Percentiles rank a stretch among this genome's conserved stretches.
Conservation (phyloP, 2,329 filamentous ascomycete species). For the Hypoxylon rubiginosum region DNA sequence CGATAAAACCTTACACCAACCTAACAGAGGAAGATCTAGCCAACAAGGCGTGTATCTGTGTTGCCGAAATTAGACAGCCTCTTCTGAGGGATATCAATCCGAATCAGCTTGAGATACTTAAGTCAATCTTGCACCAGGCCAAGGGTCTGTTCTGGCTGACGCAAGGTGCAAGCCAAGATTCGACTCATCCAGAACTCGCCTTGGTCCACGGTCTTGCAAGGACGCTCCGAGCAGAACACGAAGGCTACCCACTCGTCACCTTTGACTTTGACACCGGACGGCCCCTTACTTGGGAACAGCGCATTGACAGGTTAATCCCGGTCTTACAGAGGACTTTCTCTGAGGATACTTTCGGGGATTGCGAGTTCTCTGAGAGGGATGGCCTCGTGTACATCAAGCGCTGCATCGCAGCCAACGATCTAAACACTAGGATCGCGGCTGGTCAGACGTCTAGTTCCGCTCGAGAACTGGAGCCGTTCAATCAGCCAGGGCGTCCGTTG, state of each 20-base stretch:
- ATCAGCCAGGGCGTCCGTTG: slow-evolving; percentile 11
- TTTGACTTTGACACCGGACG: slow-evolving; percentile 9
- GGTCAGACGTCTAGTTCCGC: slow-evolving; percentile 4
- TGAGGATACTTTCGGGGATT: slow-evolving; percentile 5
- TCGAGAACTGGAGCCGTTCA: slow-evolving; percentile 15
- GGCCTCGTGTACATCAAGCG: slow-evolving; percentile 14
- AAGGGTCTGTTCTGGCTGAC: slow-evolving; percentile 18
- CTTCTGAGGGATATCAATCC: slow-evolving; percentile 15
- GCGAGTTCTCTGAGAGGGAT: slow-evolving; percentile 13
- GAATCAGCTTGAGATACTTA: slow-evolving; percentile 7
- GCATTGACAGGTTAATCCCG: slow-evolving; percentile 8
- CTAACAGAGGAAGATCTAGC: neutral
- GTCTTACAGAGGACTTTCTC: slow-evolving; percentile 8
- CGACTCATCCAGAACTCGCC: slow-evolving; percentile 5
- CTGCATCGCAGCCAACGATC: slow-evolving; percentile 7
- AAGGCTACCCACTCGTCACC: slow-evolving; percentile 15
- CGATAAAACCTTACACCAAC: neutral
- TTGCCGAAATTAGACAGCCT: slow-evolving; percentile 10
- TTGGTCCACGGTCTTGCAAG: slow-evolving; percentile 17
- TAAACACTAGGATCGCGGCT: slow-evolving; percentile 7
- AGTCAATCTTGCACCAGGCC: slow-evolving; percentile 8
- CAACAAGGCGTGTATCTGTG: slow-evolving; percentile 1
- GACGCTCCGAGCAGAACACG: slow-evolving; percentile 21
- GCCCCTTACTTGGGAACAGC: slow-evolving; percentile 16
- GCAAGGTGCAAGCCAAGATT: slow-evolving; percentile 11